Evolutionary conservation across 257 asterid genomes (phyloP).

Genomic region (Capsicum baccatum): DNA sequence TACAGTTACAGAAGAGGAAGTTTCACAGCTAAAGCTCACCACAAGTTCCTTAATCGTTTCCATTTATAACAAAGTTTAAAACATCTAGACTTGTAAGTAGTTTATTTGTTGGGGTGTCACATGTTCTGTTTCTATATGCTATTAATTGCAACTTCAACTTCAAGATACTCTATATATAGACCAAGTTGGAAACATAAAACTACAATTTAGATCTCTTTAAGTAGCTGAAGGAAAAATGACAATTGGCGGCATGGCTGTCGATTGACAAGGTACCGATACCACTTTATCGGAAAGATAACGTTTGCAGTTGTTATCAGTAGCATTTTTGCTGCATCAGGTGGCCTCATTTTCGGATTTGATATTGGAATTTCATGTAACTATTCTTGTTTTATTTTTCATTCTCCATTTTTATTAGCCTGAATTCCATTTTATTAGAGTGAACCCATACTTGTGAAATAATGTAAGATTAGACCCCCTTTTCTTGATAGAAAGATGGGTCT

Average conservation of each 20-base stretch:
- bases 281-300: slow-evolving; percentile 5
- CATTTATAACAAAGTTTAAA: not conserved
- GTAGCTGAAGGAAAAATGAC: not conserved
- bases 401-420: not conserved
- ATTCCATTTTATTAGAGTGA: not conserved
- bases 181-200: not conserved
- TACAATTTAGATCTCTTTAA: not conserved
- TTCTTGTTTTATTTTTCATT: not conserved
- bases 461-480: no score
- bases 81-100: not conserved
- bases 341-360: slow-evolving; percentile 21
- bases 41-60: not conserved
- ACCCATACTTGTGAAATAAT: no score
- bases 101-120: not conserved
- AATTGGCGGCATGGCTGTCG: not conserved
- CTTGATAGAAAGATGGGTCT: slow-evolving; percentile 2
- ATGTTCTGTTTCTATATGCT: not conserved
- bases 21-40: not conserved
- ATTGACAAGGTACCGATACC: not conserved
- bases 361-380: slow-evolving; percentile 16
- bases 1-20: not conserved
- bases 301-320: not conserved
- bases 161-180: not conserved
- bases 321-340: slow-evolving; percentile 28
- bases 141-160: not conserved